Base-by-base conservation (phyloP, 2,329 filamentous ascomycete genomes). In the Lasiodiplodia citricola region DNA sequence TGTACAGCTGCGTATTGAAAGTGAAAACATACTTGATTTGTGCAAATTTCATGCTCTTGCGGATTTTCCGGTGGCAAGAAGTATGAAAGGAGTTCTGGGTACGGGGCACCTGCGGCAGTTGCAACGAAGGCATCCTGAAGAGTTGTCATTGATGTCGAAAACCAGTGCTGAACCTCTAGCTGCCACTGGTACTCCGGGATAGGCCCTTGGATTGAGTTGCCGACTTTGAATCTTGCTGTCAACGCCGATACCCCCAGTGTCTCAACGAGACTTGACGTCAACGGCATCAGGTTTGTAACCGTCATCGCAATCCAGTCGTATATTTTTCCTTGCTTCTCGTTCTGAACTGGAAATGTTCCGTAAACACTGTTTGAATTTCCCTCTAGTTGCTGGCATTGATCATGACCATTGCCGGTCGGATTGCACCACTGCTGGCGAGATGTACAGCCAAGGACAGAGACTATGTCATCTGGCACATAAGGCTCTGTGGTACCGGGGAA, bases 131-230 rank as follows among this genome's bases (percentile, higher is more conserved):
- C 31, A 3, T 50, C 35, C 51, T 72, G 71, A n/a, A 71, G 47
- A 6, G 65, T 41, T 2, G 70, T 67, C 14, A 73, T 58, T 10
- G 31, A 68, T 2, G 66, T 44, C 7, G 68, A 62, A 14, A 68
- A 54, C 31, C 66, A 66, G 41, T 71, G 54, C 41, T 70, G 63
- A 14, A 69, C 54, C 16, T 73, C 72, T 11, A 57, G 13, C 54
- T 73, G 65, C 72, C 72, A 73, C 67, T 68, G 57, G 38, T 71
- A 62, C 4, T 57, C 37, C 1, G 60, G 52, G 28, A 72, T 52
- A 13, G 67, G 52, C 23, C 35, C 44, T 71, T 68, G 14, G 64
- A 16, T 4, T 8, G 23, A 7, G 35, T 57, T 1, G 38, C n/a
- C 1, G 38, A 18, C 44, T 65, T 25, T 56, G 58, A 44, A 44